phyloP scores from a whole-genome alignment of 1,139 yeast genomes.

The Debaryomyces fabryi region DNA sequence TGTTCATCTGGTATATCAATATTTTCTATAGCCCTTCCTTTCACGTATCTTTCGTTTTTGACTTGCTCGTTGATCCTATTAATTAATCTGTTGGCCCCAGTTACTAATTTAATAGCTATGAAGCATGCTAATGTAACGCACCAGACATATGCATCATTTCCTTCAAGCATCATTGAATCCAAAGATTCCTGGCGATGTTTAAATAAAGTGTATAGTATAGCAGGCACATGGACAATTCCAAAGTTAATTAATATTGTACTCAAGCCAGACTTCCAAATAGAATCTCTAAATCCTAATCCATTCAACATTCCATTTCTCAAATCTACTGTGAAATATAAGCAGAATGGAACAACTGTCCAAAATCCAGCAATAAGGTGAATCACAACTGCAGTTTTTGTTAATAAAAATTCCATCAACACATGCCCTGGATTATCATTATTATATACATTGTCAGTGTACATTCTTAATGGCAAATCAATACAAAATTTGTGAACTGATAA shows the following conservation, averaged over 20 bases:
- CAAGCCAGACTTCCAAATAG: conserved; percentile 15
- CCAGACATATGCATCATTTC: conserved; percentile 14
- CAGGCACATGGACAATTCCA: conserved; percentile 19
- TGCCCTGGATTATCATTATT: conserved; percentile 8
- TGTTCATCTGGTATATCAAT: conserved; percentile 31
- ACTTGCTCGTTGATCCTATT: conserved; percentile 45
- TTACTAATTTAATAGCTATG: conserved; percentile 15
- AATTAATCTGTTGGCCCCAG: conserved; percentile 17
- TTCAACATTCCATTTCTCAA: conserved; percentile 9
- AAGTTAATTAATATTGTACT: conserved; percentile 17
- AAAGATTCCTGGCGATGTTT: conserved; percentile 10
- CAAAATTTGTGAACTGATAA: conserved; percentile 26
- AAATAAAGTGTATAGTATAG: conserved; percentile 10
- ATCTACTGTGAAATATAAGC: conserved; percentile 3
- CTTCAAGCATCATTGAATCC: neutral
- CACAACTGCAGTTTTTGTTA: conserved; percentile 17
- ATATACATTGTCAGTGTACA: conserved; percentile 7
- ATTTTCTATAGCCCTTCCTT: conserved; percentile 65
- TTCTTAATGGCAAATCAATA: conserved; percentile 27
- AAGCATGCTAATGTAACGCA: conserved; percentile 18
- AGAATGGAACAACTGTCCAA: conserved; percentile 27
- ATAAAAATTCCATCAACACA: conserved; percentile 12
- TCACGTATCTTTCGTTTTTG: conserved; percentile 61
- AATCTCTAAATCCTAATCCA: conserved; percentile 5
- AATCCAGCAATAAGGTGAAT: conserved; percentile 26